Conservation (phyloP, 148 eudicot species). For the Fallopia convolvulus region DNA sequence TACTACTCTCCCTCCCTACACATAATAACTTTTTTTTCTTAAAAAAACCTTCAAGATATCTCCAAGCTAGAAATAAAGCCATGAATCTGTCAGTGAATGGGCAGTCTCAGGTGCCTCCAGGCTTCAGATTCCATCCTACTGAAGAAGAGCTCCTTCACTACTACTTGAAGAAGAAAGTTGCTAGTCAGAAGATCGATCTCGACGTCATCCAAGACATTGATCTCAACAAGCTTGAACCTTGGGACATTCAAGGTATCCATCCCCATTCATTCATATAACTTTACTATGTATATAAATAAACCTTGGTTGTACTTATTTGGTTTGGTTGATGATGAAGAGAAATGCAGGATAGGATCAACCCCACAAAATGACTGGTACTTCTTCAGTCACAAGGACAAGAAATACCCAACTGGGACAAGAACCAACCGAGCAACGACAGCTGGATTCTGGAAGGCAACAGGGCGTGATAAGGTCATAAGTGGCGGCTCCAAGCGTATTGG, state of each 20-base stretch:
- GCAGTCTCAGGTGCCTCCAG: conserved; percentile 47
- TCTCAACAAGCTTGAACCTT: conserved; percentile 61
- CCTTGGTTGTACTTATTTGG: background rate
- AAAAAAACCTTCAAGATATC: background rate
- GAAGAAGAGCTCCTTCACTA: conserved; percentile 55
- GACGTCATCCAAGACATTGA: conserved; percentile 50
- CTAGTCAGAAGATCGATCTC: conserved; percentile 40
- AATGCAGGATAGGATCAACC: conserved; percentile 43
- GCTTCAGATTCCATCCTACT: conserved; percentile 58
- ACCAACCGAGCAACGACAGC: conserved; percentile 64
- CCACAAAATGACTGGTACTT: conserved; percentile 69
- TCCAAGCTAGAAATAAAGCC: background rate
- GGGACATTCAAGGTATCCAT: conserved; percentile 55
- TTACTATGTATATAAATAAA: background rate
- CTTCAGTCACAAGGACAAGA: conserved; percentile 73
- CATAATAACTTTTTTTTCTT: background rate
- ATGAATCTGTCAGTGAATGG: conserved; percentile 45
- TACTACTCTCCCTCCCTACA: background rate
- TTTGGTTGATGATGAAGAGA: conserved; percentile 26
- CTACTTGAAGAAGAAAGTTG: conserved; percentile 52
- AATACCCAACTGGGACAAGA: conserved; percentile 59
- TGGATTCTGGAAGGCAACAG: conserved; percentile 83
- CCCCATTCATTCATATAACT: background rate
- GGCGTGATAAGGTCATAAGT: conserved; percentile 53
- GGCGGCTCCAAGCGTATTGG: conserved; percentile 35